Conservation (phyloP, 106 monocot species). For the Phalaenopsis equestris region DNA sequence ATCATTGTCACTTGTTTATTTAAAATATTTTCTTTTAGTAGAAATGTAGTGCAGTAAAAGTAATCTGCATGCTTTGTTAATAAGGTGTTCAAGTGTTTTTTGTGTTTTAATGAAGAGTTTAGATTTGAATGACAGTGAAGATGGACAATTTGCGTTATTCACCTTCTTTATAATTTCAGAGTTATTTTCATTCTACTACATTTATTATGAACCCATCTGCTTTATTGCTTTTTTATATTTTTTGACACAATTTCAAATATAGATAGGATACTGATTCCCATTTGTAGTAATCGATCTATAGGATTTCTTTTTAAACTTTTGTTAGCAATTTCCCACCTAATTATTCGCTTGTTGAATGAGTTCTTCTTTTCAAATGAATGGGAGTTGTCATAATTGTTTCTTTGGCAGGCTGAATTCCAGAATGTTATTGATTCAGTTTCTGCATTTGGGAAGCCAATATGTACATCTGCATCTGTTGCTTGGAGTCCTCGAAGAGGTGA, state of each 20-base stretch:
- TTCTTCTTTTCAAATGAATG: background rate
- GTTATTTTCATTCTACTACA: background rate
- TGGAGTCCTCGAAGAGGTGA: constrained; percentile 74
- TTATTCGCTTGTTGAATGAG: background rate
- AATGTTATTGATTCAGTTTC: constrained; percentile 80
- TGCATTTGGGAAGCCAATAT: constrained; percentile 57
- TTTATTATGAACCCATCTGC: background rate
- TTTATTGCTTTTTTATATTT: background rate
- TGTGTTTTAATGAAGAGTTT: background rate
- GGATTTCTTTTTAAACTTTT: background rate
- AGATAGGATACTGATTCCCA: background rate
- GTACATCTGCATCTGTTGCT: constrained; percentile 79
- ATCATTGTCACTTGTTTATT: background rate
- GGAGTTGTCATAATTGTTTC: background rate
- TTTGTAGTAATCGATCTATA: background rate
- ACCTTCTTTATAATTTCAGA: background rate
- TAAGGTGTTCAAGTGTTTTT: background rate
- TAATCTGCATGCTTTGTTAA: background rate
- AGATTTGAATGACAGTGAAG: background rate
- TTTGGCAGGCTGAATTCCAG: constrained; percentile 79
- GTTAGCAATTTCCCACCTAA: background rate
- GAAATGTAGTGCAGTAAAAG: background rate
- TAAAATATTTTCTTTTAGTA: background rate
- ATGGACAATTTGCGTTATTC: background rate
- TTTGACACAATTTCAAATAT: background rate